Evolutionary conservation across 805 yeast species (phyloP).

Genomic region (Brettanomyces naardenensis): DNA sequence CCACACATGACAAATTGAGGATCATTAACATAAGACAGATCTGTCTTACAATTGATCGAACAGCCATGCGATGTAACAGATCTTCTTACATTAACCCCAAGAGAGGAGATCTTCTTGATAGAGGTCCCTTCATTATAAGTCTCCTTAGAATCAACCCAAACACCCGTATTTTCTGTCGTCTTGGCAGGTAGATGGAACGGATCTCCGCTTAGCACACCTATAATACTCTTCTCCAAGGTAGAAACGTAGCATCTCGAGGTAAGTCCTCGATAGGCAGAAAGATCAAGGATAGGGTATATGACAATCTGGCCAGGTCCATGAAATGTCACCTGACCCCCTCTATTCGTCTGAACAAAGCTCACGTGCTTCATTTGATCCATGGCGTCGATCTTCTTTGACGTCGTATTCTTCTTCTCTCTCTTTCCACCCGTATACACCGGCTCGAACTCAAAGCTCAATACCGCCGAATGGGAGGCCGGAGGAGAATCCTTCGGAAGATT

Average conservation of each 20-base stretch:
- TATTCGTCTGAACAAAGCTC: slow-evolving; percentile 61
- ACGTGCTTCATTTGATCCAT: slow-evolving; percentile 32
- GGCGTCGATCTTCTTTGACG: slow-evolving; percentile 14
- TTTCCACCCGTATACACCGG: slow-evolving; percentile 92
- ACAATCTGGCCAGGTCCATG: slow-evolving; percentile 96
- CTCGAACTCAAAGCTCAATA: slow-evolving; percentile 77
- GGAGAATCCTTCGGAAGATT: slow-evolving; percentile 9
- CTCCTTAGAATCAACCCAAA: slow-evolving; percentile 49
- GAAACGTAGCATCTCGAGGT: slow-evolving; percentile 46
- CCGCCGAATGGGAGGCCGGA: slow-evolving; percentile 51
- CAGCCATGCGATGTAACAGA: slow-evolving; percentile 86
- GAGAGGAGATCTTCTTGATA: slow-evolving; percentile 67
- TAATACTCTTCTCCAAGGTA: slow-evolving; percentile 34
- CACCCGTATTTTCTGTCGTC: slow-evolving; percentile 74
- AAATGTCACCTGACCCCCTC: slow-evolving; percentile 96
- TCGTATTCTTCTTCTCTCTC: slow-evolving; percentile 53
- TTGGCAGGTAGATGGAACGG: slow-evolving; percentile 32
- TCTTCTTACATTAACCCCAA: slow-evolving; percentile 82
- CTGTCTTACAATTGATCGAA: slow-evolving; percentile 71
- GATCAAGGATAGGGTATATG: slow-evolving; percentile 70
- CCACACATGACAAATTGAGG: slow-evolving; percentile 77
- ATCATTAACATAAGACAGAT: slow-evolving; percentile 59
- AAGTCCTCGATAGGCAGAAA: slow-evolving; percentile 47
- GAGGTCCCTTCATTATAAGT: slow-evolving; percentile 14
- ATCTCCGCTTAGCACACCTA: slow-evolving; percentile 13